These are phyloP conservation scores for Stachybotrys chartarum DNA, from an alignment of 2,329 filamentous ascomycete species.

Conservation along the genomic window DNA sequence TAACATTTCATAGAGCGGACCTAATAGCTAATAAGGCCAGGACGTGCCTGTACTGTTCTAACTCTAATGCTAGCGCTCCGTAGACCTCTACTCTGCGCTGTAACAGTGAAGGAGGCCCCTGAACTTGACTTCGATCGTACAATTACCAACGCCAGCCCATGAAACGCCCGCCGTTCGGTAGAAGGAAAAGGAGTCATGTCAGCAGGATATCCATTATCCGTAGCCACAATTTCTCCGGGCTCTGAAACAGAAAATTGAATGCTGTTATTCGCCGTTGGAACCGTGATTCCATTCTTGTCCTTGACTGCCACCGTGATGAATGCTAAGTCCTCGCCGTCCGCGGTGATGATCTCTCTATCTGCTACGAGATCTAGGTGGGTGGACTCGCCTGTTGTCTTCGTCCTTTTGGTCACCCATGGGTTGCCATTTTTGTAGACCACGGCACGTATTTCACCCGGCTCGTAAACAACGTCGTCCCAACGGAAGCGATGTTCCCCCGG, in stretches of 20 bases:
- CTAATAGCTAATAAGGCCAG: no score
- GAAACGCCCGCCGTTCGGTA: conserved; percentile 29
- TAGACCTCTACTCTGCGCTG: background rate
- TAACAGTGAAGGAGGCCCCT: background rate
- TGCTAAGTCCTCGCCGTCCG: conserved; percentile 36
- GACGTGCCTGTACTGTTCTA: no score
- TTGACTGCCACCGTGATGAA: conserved; percentile 38
- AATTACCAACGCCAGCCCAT: conserved; percentile 32
- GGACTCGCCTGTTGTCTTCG: conserved; percentile 32
- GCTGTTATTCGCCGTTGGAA: conserved; percentile 32
- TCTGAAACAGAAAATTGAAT: conserved; percentile 36
- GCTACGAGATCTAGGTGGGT: conserved; percentile 28
- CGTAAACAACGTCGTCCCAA: conserved; percentile 43
- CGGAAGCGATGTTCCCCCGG: conserved; percentile 39
- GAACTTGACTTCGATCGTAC: conserved; percentile 17
- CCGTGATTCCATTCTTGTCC: conserved; percentile 33
- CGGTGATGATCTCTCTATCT: conserved; percentile 29
- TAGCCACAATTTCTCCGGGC: conserved; percentile 37
- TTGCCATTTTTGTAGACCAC: conserved; percentile 39
- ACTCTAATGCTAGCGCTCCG: background rate
- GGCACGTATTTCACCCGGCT: conserved; percentile 38
- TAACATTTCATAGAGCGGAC: no score
- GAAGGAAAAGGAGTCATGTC: conserved; percentile 36
- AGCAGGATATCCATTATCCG: conserved; percentile 43
- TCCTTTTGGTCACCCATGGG: conserved; percentile 35